Conservation (phyloP, 345 rosid genomes). For the Hibiscus syriacus region DNA sequence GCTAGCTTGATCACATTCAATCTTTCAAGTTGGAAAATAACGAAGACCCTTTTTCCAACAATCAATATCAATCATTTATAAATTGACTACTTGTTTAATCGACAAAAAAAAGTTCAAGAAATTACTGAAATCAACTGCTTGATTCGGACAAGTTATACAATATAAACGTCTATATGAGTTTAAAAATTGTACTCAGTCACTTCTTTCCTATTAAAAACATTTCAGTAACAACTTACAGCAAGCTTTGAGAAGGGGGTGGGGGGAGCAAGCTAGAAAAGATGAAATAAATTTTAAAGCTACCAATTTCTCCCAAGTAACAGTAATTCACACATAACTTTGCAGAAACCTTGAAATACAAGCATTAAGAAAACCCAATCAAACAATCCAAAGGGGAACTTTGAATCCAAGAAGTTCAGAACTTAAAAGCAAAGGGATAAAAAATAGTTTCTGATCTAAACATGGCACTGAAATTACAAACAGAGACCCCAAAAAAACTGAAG, state of each 20-base stretch:
- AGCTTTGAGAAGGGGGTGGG: neutral
- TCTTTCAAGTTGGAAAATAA: neutral
- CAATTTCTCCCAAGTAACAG: neutral
- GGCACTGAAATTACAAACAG: neutral
- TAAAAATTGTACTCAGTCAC: slow-evolving; percentile 12
- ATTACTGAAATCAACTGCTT: neutral
- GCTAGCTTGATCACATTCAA: neutral
- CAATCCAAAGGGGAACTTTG: neutral
- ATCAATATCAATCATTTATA: neutral
- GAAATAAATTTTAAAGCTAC: neutral
- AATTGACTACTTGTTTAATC: neutral
- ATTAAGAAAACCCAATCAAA: slow-evolving; percentile 1
- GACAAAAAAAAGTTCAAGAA: neutral
- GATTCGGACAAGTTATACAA: neutral
- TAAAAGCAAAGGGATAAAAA: neutral
- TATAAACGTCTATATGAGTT: neutral
- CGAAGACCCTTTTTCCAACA: neutral
- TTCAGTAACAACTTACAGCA: slow-evolving; percentile 7
- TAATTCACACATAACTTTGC: neutral
- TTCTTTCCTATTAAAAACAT: neutral
- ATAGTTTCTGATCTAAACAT: neutral
- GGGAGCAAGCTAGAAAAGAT: neutral
- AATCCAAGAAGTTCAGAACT: neutral
- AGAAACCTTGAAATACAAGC: slow-evolving; percentile 1
- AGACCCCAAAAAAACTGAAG: neutral